These are phyloP conservation scores for Cylindrodendrum hubeiense DNA, from an alignment of 2,329 filamentous ascomycete genomes.

Conservation along the genomic window DNA sequence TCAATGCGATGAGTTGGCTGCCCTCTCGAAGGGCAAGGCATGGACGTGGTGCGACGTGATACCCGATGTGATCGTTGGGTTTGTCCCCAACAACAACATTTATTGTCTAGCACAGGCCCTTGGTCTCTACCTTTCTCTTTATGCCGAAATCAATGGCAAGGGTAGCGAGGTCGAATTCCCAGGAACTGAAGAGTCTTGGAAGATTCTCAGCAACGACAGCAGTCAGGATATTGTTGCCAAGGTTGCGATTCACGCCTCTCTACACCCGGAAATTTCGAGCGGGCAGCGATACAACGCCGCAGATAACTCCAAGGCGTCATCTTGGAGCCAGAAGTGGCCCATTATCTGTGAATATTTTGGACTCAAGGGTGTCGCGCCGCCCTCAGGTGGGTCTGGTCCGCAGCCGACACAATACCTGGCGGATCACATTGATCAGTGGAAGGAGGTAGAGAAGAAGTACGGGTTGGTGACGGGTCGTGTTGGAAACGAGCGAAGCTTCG, in stretches of 20 bases:
- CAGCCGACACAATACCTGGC: constrained; percentile 48
- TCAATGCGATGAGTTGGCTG: constrained; percentile 55
- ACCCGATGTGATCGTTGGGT: constrained; percentile 57
- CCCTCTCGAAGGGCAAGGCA: constrained; percentile 50
- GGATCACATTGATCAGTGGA: constrained; percentile 49
- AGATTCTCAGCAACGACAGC: constrained; percentile 50
- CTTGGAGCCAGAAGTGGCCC: constrained; percentile 60
- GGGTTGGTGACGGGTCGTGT: constrained; percentile 48
- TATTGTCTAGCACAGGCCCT: constrained; percentile 57
- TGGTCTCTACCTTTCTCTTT: constrained; percentile 53
- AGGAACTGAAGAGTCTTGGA: constrained; percentile 50
- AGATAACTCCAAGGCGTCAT: constrained; percentile 50
- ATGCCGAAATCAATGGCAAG: constrained; percentile 50
- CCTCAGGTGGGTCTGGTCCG: constrained; percentile 43
- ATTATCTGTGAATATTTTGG: constrained; percentile 60
- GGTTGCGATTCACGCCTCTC: constrained; percentile 55
- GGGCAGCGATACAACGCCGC: constrained; percentile 57
- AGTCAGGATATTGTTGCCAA: constrained; percentile 54
- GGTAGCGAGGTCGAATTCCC: constrained; percentile 52
- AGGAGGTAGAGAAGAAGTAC: constrained; percentile 48
- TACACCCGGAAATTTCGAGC: constrained; percentile 53
- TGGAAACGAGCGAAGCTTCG: constrained; percentile 46
- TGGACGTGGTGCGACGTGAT: constrained; percentile 60
- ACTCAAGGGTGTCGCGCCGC: constrained; percentile 53
- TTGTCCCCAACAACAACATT: constrained; percentile 57